A percentile compares a stretch with the other conserved stretches of the same genome.
Evolutionary conservation across 1,284 basidiomycete genomes (phyloP).

Genomic region (Schizophyllum amplum): DNA sequence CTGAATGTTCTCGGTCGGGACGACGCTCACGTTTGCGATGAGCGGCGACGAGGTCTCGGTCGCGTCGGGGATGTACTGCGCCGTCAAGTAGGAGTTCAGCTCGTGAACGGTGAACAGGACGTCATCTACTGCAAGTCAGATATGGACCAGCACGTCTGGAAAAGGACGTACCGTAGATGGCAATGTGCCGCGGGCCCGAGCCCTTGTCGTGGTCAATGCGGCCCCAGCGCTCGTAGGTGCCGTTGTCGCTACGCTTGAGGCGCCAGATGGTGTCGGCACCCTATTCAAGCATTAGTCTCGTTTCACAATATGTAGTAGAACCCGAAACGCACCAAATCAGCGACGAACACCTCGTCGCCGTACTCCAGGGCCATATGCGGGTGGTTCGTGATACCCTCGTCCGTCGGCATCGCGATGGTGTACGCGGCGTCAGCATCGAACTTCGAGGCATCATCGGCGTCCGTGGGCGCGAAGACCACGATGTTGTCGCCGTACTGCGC

Average conservation of each 20-base stretch:
- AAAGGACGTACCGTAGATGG: constrained; percentile 23
- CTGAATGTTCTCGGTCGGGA: constrained; percentile 34
- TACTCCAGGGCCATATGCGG: constrained; percentile 52
- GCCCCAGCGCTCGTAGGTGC: constrained; percentile 44
- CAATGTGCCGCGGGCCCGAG: constrained; percentile 53
- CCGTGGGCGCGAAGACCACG: constrained; percentile 39
- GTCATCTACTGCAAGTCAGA: constrained; percentile 29
- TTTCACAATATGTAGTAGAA: too few relatives aligned
- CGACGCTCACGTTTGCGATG: constrained; percentile 42
- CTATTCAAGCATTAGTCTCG: too few relatives aligned
- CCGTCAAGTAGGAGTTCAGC: constrained; percentile 38
- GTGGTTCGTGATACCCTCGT: constrained; percentile 32
- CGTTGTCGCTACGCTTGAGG: constrained; percentile 33
- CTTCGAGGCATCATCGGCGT: constrained; percentile 30
- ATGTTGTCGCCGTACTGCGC: constrained; percentile 46
- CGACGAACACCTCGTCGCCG: constrained; percentile 41
- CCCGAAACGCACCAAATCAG: too few relatives aligned
- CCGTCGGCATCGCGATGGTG: constrained; percentile 38
- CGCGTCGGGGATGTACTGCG: constrained; percentile 35
- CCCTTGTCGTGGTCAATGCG: constrained; percentile 47
- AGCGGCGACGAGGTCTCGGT: constrained; percentile 35
- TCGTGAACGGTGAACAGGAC: constrained; percentile 45
- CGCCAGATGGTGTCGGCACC: constrained; percentile 58
- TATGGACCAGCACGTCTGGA: too few relatives aligned
- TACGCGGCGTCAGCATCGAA: constrained; percentile 31